Conservation (phyloP, 306 rosid genomes). For the Cucurbita pepo region DNA sequence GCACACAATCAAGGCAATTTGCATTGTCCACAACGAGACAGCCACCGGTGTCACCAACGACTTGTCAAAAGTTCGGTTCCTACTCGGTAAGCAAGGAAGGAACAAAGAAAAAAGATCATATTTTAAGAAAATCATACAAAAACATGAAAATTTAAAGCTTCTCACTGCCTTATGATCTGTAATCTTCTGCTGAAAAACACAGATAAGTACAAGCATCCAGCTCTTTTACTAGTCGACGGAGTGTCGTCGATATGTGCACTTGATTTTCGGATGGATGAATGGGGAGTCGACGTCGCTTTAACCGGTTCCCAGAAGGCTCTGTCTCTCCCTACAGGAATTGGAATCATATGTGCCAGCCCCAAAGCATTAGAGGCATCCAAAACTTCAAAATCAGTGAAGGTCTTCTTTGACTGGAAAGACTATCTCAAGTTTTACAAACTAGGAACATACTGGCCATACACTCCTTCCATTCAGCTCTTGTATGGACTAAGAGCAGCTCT, state of each 20-base stretch:
- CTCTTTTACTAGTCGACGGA: slow-evolving; percentile 89
- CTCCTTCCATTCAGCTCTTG: slow-evolving; percentile 82
- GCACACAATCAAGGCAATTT: slow-evolving; percentile 79
- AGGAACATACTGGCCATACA: slow-evolving; percentile 96
- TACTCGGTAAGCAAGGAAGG: slow-evolving; percentile 44
- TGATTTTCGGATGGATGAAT: slow-evolving; percentile 98
- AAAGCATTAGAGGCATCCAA: slow-evolving; percentile 83
- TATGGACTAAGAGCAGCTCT: slow-evolving; percentile 81
- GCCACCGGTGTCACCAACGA: slow-evolving; percentile 94
- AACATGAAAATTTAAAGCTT: not conserved
- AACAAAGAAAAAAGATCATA: not conserved
- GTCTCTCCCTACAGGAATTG: slow-evolving; percentile 94
- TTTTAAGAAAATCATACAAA: not conserved
- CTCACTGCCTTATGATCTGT: not conserved
- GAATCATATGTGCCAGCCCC: slow-evolving; percentile 85
- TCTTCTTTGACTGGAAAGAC: slow-evolving; percentile 95
- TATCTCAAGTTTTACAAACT: slow-evolving; percentile 80
- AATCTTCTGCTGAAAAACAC: slow-evolving; percentile 16
- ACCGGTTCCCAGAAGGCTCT: slow-evolving; percentile 99
- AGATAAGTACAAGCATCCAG: slow-evolving; percentile 82
- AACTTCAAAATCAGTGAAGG: slow-evolving; percentile 63
- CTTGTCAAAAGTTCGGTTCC: slow-evolving; percentile 60
- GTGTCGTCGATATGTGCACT: slow-evolving; percentile 96
- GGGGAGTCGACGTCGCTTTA: slow-evolving; percentile 94
- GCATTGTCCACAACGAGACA: slow-evolving; percentile 96